Conservation (phyloP, 192 early-diverging fungal genomes). For the Mortierella antarctica region DNA sequence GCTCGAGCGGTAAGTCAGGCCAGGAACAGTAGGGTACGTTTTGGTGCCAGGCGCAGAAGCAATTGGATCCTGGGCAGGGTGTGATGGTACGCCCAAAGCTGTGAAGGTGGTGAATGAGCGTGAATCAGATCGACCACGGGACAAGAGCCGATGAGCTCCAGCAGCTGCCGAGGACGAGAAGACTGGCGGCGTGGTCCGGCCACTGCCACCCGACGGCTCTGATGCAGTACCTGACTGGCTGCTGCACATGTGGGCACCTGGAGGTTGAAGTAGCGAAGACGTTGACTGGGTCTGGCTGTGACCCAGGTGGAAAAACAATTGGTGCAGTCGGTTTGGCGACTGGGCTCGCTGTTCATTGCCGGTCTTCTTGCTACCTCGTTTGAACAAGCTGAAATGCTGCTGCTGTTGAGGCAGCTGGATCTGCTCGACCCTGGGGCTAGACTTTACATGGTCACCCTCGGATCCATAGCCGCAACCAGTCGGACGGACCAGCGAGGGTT, state of each 20-base stretch:
- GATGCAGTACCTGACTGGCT: background rate
- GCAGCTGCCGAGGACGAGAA: constrained; percentile 12
- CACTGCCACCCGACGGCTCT: background rate
- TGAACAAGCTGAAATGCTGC: constrained; percentile 17
- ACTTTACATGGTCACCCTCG: constrained; percentile 6
- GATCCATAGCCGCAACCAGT: constrained; percentile 5
- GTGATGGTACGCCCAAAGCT: constrained; percentile 19
- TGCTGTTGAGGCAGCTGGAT: background rate
- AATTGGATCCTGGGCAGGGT: background rate
- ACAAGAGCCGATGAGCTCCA: background rate
- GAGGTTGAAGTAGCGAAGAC: constrained; percentile 13
- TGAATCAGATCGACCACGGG: constrained; percentile 16
- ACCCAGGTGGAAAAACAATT: constrained; percentile 35
- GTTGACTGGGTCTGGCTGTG: constrained; percentile 37
- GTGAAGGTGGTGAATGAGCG: constrained; percentile 34
- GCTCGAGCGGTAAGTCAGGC: background rate
- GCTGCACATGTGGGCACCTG: background rate
- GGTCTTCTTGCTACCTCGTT: constrained; percentile 17
- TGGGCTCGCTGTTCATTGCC: background rate
- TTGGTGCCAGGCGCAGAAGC: background rate
- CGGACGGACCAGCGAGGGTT: background rate
- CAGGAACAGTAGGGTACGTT: background rate
- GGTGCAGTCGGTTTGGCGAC: constrained; percentile 16
- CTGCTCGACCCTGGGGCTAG: background rate
- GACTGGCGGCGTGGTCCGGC: background rate